Evolutionary conservation across 2,329 filamentous ascomycete genomes (phyloP), one percentile per base, ranked within the genome.

Genomic region (Stemphylium lycopersici): DNA sequence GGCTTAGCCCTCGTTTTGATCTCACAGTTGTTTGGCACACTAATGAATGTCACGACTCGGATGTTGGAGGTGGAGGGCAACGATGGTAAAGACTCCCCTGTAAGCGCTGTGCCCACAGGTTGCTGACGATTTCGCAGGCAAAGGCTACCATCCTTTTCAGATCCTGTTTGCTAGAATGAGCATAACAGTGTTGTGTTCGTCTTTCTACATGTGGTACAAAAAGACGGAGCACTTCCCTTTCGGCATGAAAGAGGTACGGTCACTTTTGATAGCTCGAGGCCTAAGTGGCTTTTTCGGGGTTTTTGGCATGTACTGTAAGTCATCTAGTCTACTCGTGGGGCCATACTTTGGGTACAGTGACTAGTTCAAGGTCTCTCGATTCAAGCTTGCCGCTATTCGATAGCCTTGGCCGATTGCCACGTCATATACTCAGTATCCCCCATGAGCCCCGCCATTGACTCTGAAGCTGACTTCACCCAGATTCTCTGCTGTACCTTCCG

Each of bases 21-120:
- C 2, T 84, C 91, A 0, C 91, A 96, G 74, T 78, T 95, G 32
- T 96, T 96, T 65, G 91, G 88, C 1, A 87, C 89, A 0, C 76
- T 90, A 47, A 96, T 96, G 93, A 96, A 95, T 71, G 84, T 96
- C 8, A 86, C 87, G 36, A 90, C 91, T 0, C 83, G 91, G 16
- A 74, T 93, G 10, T 79, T 96, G 34, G 90, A 96, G 71, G 80
- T 84, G 32, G 80, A 85, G 62, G 84, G 84, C 10, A 80, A 89
- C 15, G 80, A 89, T 61, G 88, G 74, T 68, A 69, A 13, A 33
- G 1, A 15, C 16, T 33, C n/a, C 44, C 15, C 13, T 41, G 6
- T n/a, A 6, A 44, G 13, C 4, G 4, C 13, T 16, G 26, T 29
- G 1, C 5, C 6, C 2, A 18, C 18, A 6, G 26, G 2, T 3